Percentiles rank a stretch among this genome's conserved stretches.
phyloP scores from a whole-genome alignment of 2,329 filamentous ascomycete genomes.

The Alternaria atra region DNA sequence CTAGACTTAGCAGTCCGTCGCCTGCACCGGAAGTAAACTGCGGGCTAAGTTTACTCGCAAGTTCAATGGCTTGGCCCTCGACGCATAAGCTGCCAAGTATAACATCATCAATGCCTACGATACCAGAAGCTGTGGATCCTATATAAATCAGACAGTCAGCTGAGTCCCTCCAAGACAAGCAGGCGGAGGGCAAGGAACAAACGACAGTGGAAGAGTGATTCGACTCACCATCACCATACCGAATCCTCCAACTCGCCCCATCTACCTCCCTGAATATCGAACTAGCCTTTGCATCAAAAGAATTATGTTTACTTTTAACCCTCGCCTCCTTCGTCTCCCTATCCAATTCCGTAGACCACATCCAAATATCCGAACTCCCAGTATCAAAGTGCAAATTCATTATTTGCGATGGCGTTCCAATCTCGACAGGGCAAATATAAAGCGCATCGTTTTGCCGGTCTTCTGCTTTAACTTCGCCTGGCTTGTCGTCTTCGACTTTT shows the following conservation, averaged over 20 bases:
- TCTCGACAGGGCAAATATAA: constrained; percentile 70
- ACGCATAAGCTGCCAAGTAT: constrained; percentile 69
- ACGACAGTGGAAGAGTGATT: neutral
- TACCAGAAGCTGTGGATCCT: neutral
- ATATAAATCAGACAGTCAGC: neutral
- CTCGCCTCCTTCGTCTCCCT: constrained; percentile 61
- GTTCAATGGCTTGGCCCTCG: constrained; percentile 70
- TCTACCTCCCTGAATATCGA: constrained; percentile 63
- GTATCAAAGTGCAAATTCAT: constrained; percentile 73
- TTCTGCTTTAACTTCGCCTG: constrained; percentile 64
- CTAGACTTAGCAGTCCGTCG: constrained; percentile 74
- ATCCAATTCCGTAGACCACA: constrained; percentile 30
- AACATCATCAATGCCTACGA: constrained; percentile 68
- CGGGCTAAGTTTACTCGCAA: constrained; percentile 67
- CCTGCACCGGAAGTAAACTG: constrained; percentile 64
- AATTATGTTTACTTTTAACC: constrained; percentile 56
- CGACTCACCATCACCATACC: constrained; percentile 67
- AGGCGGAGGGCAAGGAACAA: no score
- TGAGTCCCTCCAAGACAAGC: no score
- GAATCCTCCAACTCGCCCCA: constrained; percentile 69
- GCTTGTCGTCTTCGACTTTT: constrained; percentile 35
- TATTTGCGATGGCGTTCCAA: constrained; percentile 71
- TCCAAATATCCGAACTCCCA: constrained; percentile 74
- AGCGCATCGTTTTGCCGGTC: constrained; percentile 73
- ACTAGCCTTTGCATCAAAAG: constrained; percentile 69